Percentiles rank a stretch among this genome's conserved stretches.
Evolutionary conservation across 306 rosid species (phyloP).

Genomic region (Macrotyloma uniflorum): DNA sequence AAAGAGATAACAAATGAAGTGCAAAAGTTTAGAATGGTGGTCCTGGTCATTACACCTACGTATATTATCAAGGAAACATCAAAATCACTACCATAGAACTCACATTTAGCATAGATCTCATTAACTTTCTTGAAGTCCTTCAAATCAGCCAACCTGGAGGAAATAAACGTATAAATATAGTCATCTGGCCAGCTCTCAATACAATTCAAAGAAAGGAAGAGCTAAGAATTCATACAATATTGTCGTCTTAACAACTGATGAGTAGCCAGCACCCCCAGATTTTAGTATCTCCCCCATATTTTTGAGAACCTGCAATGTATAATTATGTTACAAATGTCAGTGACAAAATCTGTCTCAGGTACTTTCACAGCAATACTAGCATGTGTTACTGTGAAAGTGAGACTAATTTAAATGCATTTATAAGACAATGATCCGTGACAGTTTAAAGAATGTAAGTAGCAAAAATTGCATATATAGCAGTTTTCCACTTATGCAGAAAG

Average conservation of each 20-base stretch:
- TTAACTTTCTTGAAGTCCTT: conserved; percentile 95
- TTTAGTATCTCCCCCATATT: conserved; percentile 94
- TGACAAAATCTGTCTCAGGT: background rate
- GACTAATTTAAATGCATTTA: background rate
- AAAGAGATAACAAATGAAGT: background rate
- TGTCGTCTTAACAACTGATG: conserved; percentile 94
- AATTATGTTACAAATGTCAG: conserved; percentile 17
- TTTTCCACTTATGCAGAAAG: conserved; percentile 5
- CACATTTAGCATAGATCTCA: conserved; percentile 95
- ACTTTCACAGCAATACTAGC: background rate
- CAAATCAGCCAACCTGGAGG: conserved; percentile 93
- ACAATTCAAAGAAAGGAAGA: conserved; percentile 13
- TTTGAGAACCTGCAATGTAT: conserved; percentile 66
- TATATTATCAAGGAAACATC: conserved; percentile 17
- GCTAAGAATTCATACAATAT: conserved; percentile 62
- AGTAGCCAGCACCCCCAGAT: conserved; percentile 75
- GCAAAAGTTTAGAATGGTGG: background rate
- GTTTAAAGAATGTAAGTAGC: background rate
- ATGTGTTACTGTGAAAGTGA: background rate
- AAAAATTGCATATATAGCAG: background rate
- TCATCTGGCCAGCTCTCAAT: background rate
- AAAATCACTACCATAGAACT: conserved; percentile 48
- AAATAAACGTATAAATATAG: conserved; percentile 27
- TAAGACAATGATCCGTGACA: conserved; percentile 5
- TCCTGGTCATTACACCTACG: background rate